A percentile compares a stretch with the other conserved stretches of the same genome.
Conservation (phyloP, 371 early-diverging fungal genomes). For the Umbelopsis sp. region DNA sequence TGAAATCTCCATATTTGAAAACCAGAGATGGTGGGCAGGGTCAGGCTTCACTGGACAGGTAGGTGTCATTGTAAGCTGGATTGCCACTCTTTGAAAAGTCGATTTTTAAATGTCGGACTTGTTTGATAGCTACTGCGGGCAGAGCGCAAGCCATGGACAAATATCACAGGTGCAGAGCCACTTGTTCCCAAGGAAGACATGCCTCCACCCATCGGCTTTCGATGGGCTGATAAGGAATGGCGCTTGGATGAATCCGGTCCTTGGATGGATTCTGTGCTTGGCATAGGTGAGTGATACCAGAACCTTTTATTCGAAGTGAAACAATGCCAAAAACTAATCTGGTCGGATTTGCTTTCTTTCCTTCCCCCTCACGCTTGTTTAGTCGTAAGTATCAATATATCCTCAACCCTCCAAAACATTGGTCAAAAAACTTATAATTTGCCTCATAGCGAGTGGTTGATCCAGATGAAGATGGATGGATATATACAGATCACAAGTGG, state of each 20-base stretch:
- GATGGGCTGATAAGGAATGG: slow-evolving; percentile 32
- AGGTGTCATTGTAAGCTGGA: background rate
- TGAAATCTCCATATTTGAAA: slow-evolving; percentile 34
- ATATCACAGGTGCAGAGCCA: slow-evolving; percentile 23
- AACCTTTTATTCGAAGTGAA: too few species aligned
- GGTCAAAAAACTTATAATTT: background rate
- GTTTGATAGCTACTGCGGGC: slow-evolving; percentile 27
- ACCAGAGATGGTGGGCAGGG: slow-evolving; percentile 31
- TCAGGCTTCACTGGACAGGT: slow-evolving; percentile 23
- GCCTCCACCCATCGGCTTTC: slow-evolving; percentile 28
- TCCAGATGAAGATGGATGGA: slow-evolving; percentile 38
- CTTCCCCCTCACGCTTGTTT: background rate
- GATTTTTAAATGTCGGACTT: background rate
- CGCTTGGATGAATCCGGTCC: slow-evolving; percentile 31
- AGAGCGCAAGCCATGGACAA: slow-evolving; percentile 30
- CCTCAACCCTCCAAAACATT: background rate
- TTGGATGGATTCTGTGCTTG: slow-evolving; percentile 30
- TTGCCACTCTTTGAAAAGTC: background rate
- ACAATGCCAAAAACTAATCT: background rate
- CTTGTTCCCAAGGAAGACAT: slow-evolving; percentile 27
- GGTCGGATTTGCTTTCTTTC: too few species aligned
- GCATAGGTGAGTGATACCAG: slow-evolving; percentile 29
- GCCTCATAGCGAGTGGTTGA: slow-evolving; percentile 21
- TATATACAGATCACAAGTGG: slow-evolving; percentile 34
- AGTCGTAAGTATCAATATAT: background rate